phyloP scores from a whole-genome alignment of 1,284 basidiomycete genomes.

The Cystobasidium pallidum region DNA sequence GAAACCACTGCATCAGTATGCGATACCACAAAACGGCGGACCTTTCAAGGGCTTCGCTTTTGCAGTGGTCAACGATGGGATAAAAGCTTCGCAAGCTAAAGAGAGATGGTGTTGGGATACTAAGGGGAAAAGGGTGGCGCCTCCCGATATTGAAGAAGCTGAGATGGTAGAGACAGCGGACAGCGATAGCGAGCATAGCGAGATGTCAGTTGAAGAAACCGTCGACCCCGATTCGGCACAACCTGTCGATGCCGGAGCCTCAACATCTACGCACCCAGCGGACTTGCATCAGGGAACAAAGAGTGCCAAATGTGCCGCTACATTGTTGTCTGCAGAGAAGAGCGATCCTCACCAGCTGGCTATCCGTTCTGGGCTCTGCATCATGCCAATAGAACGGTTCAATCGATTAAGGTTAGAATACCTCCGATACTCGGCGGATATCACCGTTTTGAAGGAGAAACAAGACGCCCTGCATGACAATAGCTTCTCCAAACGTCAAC shows the following conservation, averaged over 20 bases:
- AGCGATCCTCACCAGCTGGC: neutral
- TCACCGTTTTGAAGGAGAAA: slow-evolving; percentile 24
- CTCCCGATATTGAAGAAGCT: neutral
- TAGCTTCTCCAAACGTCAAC: neutral
- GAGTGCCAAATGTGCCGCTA: neutral
- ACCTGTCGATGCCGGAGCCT: neutral
- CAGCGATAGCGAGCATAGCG: neutral
- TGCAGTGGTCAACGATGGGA: slow-evolving; percentile 39
- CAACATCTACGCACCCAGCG: neutral
- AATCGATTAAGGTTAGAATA: slow-evolving; percentile 39
- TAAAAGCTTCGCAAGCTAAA: slow-evolving; percentile 39
- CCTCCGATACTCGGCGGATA: slow-evolving; percentile 33
- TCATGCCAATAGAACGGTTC: slow-evolving; percentile 23
- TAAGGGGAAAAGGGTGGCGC: neutral
- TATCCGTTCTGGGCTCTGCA: neutral
- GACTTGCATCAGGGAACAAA: neutral
- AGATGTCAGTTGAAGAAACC: neutral
- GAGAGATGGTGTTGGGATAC: slow-evolving; percentile 46
- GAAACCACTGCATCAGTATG: slow-evolving; percentile 1
- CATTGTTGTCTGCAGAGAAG: neutral
- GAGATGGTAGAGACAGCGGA: slow-evolving; percentile 4
- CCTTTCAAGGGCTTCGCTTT: slow-evolving; percentile 52
- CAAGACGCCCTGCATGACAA: slow-evolving; percentile 20
- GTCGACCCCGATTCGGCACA: neutral
- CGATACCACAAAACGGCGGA: slow-evolving; percentile 49